phyloP scores from a whole-genome alignment of 1,139 yeast genomes.

The Candida sojae region DNA sequence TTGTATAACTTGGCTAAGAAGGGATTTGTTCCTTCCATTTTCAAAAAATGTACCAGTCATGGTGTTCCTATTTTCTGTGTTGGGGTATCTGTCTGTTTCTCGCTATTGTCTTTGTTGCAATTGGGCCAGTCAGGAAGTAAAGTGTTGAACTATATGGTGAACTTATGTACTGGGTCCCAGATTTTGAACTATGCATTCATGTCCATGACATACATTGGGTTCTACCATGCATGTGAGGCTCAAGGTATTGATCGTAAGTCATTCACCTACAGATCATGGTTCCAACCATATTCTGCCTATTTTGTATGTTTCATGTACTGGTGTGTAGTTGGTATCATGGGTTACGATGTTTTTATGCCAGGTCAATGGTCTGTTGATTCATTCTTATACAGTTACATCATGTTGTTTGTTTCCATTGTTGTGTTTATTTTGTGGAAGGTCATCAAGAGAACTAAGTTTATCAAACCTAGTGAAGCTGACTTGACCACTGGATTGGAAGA shows the following conservation, averaged over 20 bases:
- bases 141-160: conserved; percentile 31
- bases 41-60: conserved; percentile 32
- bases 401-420: conserved; percentile 28
- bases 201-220: conserved; percentile 28
- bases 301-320: conserved; percentile 32
- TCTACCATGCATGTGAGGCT: conserved; percentile 26
- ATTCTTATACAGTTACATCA: conserved; percentile 46
- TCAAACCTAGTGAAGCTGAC: conserved; percentile 34
- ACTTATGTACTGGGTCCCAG: conserved; percentile 25
- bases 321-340: conserved; percentile 39
- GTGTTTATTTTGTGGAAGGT: conserved; percentile 37
- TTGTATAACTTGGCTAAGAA: conserved; percentile 40
- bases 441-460: conserved; percentile 24
- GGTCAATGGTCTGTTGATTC: conserved; percentile 33
- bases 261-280: conserved; percentile 33
- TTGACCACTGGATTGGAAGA: conserved; percentile 34
- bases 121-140: conserved; percentile 21
- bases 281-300: conserved; percentile 34
- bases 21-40: conserved; percentile 42
- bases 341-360: conserved; percentile 38
- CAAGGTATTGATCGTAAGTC: conserved; percentile 38
- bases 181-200: conserved; percentile 31
- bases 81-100: conserved; percentile 23
- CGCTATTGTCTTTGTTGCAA: conserved; percentile 31
- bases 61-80: conserved; percentile 28